Percentiles rank a stretch among this genome's conserved stretches.
Evolutionary conservation across 495 filamentous ascomycete genomes (phyloP).

Genomic region (Saxophila tyrrhenica): DNA sequence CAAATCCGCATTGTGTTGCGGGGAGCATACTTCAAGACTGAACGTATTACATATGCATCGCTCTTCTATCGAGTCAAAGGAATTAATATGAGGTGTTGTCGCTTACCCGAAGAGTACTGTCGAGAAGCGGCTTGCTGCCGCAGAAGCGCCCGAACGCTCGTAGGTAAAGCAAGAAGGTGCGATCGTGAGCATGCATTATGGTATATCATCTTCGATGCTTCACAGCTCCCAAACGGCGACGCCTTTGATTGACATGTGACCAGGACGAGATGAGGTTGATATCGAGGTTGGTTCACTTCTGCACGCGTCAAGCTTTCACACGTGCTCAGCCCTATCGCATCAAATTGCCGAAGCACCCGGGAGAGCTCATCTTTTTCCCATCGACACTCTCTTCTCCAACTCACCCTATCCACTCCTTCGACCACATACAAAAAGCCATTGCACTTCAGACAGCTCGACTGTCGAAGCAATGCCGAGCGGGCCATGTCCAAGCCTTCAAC

Average conservation of each 20-base stretch:
- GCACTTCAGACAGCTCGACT: background rate
- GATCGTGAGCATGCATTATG: background rate
- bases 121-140: background rate
- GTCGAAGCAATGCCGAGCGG: conserved; percentile 14
- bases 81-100: background rate
- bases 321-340: background rate
- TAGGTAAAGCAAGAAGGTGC: background rate
- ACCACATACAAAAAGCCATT: too few species aligned
- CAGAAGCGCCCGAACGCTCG: background rate
- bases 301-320: too few species aligned
- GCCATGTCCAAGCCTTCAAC: conserved; percentile 23
- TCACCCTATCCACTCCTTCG: too few species aligned
- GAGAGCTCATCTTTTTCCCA: too few species aligned
- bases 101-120: background rate
- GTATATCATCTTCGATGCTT: background rate
- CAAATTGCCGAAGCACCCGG: background rate
- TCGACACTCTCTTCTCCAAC: background rate
- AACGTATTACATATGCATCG: too few species aligned
- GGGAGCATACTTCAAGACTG: too few species aligned
- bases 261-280: background rate
- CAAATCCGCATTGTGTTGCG: too few species aligned
- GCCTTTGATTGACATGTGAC: background rate
- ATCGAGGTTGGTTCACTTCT: too few species aligned
- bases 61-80: too few species aligned
- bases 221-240: background rate